phyloP scores from a whole-genome alignment of 768 basidiomycete species.

The Serendipita indica region DNA sequence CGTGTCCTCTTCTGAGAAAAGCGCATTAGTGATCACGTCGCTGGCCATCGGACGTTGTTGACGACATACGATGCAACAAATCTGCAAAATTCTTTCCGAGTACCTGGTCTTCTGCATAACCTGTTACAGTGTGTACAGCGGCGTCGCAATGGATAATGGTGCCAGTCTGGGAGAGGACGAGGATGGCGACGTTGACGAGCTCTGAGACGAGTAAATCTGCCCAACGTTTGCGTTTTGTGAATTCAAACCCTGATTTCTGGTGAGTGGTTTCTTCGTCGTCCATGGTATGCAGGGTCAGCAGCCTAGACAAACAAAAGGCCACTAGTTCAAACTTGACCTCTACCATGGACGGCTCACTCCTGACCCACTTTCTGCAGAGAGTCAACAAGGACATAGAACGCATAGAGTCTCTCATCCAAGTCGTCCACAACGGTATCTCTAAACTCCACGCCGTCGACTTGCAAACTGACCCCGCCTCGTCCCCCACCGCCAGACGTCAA shows the following conservation, averaged over 20 bases:
- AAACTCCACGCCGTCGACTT: neutral
- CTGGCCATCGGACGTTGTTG: neutral
- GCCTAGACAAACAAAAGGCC: neutral
- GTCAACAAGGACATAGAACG: neutral
- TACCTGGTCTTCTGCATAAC: slow-evolving; percentile 62
- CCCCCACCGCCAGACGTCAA: neutral
- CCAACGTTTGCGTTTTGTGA: slow-evolving; percentile 79
- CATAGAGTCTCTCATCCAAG: slow-evolving; percentile 10
- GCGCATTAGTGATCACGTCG: neutral
- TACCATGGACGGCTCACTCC: neutral
- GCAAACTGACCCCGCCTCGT: neutral
- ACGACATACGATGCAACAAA: slow-evolving; percentile 44
- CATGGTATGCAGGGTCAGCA: neutral
- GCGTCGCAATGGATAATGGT: slow-evolving; percentile 56
- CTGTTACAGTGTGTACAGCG: slow-evolving; percentile 54
- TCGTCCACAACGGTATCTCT: neutral
- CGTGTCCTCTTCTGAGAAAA: slow-evolving; percentile 42
- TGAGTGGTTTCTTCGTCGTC: slow-evolving; percentile 1
- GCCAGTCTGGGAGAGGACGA: slow-evolving; percentile 49
- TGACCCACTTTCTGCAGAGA: slow-evolving; percentile 3
- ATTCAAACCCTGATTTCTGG: slow-evolving; percentile 39
- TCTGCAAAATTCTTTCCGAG: slow-evolving; percentile 51
- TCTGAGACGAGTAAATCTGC: slow-evolving; percentile 65
- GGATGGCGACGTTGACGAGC: slow-evolving; percentile 53
- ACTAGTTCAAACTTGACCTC: no score